These are phyloP conservation scores for Dichotomopilus funicola DNA, from an alignment of 2,329 filamentous ascomycete genomes.

Conservation along the genomic window DNA sequence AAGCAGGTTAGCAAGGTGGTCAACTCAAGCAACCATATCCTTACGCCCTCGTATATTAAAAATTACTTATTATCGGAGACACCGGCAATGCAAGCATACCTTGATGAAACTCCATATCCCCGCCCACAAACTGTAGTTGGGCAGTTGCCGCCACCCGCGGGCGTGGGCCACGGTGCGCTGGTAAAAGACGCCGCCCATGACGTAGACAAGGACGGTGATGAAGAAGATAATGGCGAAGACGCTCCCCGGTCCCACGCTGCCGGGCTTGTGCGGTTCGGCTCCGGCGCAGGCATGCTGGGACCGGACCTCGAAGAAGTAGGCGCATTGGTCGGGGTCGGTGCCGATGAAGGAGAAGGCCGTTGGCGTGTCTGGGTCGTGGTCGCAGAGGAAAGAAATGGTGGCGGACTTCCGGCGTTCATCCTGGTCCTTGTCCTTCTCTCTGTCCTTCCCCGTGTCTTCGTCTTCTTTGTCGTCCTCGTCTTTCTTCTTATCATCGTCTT, in stretches of 20 bases:
- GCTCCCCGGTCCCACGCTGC: conserved; percentile 64
- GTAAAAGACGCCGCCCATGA: conserved; percentile 90
- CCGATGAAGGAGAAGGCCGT: conserved; percentile 79
- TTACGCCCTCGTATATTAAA: neutral
- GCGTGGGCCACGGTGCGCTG: conserved; percentile 92
- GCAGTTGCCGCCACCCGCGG: conserved; percentile 88
- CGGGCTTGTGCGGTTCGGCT: conserved; percentile 62
- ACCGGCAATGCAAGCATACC: conserved; percentile 31
- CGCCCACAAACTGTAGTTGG: conserved; percentile 90
- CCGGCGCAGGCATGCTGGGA: conserved; percentile 72
- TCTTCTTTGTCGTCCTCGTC: conserved; percentile 22
- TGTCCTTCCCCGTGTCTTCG: conserved; percentile 26
- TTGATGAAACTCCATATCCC: conserved; percentile 77
- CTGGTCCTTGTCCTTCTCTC: conserved; percentile 22
- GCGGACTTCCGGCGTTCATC: conserved; percentile 61
- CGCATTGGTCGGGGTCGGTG: conserved; percentile 76
- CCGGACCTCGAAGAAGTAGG: conserved; percentile 92
- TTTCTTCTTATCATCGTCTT: neutral
- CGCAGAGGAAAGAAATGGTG: conserved; percentile 88
- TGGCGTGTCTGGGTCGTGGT: conserved; percentile 65
- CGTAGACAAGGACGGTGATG: conserved; percentile 75
- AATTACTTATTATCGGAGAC: too few species aligned
- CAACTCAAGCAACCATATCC: neutral
- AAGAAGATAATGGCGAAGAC: conserved; percentile 82
- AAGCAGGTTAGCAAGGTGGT: neutral